Evolutionary conservation across 148 eudicot species (phyloP).

Genomic region (Chenopodium album): DNA sequence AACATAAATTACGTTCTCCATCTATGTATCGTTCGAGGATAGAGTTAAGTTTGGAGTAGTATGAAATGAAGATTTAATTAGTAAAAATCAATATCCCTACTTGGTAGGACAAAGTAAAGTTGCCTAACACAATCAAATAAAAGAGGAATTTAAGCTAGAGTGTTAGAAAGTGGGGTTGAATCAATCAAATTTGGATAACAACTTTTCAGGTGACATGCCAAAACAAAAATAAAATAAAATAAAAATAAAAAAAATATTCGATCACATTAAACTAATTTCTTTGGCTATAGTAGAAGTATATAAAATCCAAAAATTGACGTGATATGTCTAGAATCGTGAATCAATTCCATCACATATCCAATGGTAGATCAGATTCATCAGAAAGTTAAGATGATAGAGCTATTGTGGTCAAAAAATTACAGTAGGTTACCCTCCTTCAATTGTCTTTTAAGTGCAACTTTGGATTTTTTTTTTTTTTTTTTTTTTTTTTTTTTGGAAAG

Average conservation of each 20-base stretch:
- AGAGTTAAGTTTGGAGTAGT: no score
- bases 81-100: no score
- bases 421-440: no score
- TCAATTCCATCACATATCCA: background rate
- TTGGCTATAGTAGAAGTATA: background rate
- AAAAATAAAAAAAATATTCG: no score
- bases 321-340: background rate
- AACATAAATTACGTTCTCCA: no score
- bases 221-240: background rate
- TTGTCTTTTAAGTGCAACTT: no score
- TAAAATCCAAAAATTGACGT: background rate
- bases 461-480: no score
- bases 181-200: slow-evolving; percentile 16
- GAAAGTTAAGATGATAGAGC: background rate
- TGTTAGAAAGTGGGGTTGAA: slow-evolving; percentile 9
- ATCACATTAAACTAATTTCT: no score
- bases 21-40: no score
- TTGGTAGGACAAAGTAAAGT: background rate
- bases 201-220: slow-evolving; percentile 2
- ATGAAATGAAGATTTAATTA: no score
- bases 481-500: no score
- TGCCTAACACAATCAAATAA: background rate
- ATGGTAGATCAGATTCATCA: background rate
- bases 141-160: slow-evolving; percentile 9
- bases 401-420: no score